Percentiles rank a stretch among this genome's conserved stretches.
phyloP scores from a whole-genome alignment of 345 rosid species.

The Limnanthes douglasii region DNA sequence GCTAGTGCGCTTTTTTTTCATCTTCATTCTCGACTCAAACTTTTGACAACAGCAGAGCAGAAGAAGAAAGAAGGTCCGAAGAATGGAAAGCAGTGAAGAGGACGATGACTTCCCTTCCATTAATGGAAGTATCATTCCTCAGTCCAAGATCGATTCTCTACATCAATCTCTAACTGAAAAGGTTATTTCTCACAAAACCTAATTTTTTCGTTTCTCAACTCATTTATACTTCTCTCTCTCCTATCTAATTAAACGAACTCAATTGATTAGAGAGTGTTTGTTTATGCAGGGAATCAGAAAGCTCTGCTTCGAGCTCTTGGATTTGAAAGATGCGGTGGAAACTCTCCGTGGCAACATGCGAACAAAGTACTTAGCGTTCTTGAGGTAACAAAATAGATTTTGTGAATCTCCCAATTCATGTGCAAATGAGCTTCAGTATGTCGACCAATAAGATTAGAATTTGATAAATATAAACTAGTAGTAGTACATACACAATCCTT shows the following conservation, averaged over 20 bases:
- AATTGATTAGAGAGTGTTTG: background rate
- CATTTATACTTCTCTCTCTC: background rate
- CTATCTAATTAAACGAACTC: too few relatives aligned
- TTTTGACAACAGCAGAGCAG: too few relatives aligned
- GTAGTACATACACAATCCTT: too few relatives aligned
- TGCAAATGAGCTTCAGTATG: too few relatives aligned
- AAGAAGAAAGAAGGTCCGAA: background rate
- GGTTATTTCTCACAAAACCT: constrained; percentile 17
- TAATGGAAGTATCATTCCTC: constrained; percentile 76
- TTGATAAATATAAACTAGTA: too few relatives aligned
- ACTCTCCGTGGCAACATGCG: constrained; percentile 72
- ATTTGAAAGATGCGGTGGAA: constrained; percentile 92
- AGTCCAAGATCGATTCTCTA: constrained; percentile 72
- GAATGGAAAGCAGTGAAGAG: constrained; percentile 96
- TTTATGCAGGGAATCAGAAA: constrained; percentile 73
- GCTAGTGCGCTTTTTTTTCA: too few relatives aligned
- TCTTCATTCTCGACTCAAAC: too few relatives aligned
- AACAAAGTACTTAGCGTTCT: constrained; percentile 71
- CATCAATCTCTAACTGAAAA: constrained; percentile 82
- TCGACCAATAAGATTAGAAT: too few relatives aligned
- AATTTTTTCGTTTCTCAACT: background rate
- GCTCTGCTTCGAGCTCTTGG: constrained; percentile 93
- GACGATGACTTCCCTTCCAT: constrained; percentile 86
- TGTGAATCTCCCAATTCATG: too few relatives aligned
- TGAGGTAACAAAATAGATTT: constrained; percentile 49